These are phyloP conservation scores for Yamadazyma phyllophila DNA, from an alignment of 805 yeast species.

Conservation along the genomic window DNA sequence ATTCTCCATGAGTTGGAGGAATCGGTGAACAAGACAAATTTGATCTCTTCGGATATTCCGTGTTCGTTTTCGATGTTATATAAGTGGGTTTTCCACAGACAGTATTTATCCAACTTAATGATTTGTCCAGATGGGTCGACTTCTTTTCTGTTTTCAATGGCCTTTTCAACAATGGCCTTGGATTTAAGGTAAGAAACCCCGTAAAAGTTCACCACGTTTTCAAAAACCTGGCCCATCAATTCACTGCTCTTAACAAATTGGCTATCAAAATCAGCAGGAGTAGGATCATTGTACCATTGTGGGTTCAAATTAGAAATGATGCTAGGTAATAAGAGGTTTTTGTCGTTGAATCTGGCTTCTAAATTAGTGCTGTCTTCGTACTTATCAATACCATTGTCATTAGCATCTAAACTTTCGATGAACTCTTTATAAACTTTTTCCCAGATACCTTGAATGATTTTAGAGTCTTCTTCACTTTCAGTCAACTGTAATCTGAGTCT, in stretches of 20 bases:
- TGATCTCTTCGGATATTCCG: constrained; percentile 48
- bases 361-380: constrained; percentile 40
- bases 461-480: constrained; percentile 28
- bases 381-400: constrained; percentile 87
- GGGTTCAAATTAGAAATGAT: constrained; percentile 82
- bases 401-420: constrained; percentile 90
- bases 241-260: constrained; percentile 69
- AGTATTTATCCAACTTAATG: constrained; percentile 68
- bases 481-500: constrained; percentile 37
- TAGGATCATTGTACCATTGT: constrained; percentile 69
- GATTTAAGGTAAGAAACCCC: constrained; percentile 94
- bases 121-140: constrained; percentile 72
- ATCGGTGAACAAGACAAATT: constrained; percentile 81
- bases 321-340: constrained; percentile 73
- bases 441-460: constrained; percentile 57
- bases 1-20: constrained; percentile 76
- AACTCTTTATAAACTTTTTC: constrained; percentile 80
- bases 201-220: constrained; percentile 60
- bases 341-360: constrained; percentile 66
- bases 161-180: constrained; percentile 67
- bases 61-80: constrained; percentile 66
- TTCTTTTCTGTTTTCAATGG: constrained; percentile 58
- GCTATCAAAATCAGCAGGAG: constrained; percentile 63
- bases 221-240: constrained; percentile 81
- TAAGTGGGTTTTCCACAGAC: constrained; percentile 95